Evolutionary conservation across 306 rosid genomes (phyloP).

Genomic region (Prunus campanulata): DNA sequence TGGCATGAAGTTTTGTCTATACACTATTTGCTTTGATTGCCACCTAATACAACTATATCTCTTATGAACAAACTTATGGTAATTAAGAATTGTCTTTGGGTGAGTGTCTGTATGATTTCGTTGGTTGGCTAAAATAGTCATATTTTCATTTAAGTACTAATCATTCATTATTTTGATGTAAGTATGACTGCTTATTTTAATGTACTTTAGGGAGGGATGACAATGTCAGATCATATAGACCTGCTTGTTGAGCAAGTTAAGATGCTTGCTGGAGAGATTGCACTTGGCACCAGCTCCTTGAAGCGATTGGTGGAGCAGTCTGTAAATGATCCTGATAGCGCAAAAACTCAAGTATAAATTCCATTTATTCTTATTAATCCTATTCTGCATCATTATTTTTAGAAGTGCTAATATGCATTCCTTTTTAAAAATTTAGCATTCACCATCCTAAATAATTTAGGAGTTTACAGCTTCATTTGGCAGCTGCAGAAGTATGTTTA

Average conservation of each 20-base stretch:
- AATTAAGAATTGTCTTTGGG: background rate
- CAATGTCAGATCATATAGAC: constrained; percentile 92
- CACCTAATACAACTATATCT: background rate
- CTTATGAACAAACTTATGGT: background rate
- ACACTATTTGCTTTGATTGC: background rate
- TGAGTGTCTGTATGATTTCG: background rate
- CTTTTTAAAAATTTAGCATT: background rate
- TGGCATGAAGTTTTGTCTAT: background rate
- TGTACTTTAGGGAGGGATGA: constrained; percentile 72
- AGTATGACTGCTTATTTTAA: constrained; percentile 9
- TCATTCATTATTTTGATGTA: background rate
- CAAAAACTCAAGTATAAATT: constrained; percentile 64
- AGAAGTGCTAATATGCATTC: background rate
- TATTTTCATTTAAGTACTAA: background rate
- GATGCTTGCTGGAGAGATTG: constrained; percentile 99
- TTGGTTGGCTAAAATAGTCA: background rate
- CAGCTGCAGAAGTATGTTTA: background rate
- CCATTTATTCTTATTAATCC: constrained; percentile 5
- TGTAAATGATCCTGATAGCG: constrained; percentile 72
- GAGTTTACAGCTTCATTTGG: background rate
- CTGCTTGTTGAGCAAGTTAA: constrained; percentile 97
- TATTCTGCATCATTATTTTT: constrained; percentile 7
- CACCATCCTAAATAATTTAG: background rate
- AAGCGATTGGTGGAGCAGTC: constrained; percentile 95
- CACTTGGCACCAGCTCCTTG: constrained; percentile 93